Base-by-base conservation (phyloP, 768 basidiomycete species). In the Cytidiella melzeri region DNA sequence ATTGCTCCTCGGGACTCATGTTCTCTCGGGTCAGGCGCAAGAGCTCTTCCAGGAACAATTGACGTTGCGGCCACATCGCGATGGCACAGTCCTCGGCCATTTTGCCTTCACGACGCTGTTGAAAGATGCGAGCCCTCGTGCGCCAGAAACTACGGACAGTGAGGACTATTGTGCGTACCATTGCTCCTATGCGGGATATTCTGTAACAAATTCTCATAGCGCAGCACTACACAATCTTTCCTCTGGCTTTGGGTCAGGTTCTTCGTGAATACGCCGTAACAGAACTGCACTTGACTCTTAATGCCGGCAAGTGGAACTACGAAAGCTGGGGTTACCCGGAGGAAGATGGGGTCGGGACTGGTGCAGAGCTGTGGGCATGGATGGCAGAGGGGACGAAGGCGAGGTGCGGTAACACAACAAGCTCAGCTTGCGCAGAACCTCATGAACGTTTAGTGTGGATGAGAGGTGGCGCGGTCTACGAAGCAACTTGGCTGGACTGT, bases 281-380 rank as follows among this genome's bases (percentile, higher is more conserved):
- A 0, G 91, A 95, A 55, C 73, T 98, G 19, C 90, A 94, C 59
- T 78, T 98, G 5, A 84, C 86, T 9, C 74, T 98, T 34, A 95
- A 94, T 47, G 84, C 93, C 11, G 95, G 95, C 18, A 86, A 83
- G 57, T 97, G 95, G 95, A 77, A 88, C 61, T 92, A 92, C 55
- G 77, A 80, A 38, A 69, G 76, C 21, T 94, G 92, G 87, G 90
- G 88, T 1, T 79, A 83, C 55, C 91, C 93, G 0, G 75, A 82
- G 24, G 84, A 87, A 54, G 68, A 75, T 4, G 81, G 80, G 3
- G 86, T 92, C 1, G 86, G 86, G 2, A 81, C 86, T 0, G 94
- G 94, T 2, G 94, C 90, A 6, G 89, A 94, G 62, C 69, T 97
- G 5, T 87, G 87, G 84, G 90, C 84, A 9, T 96, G 92, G 92